These are phyloP conservation scores for Ophiostoma ulmi DNA, from an alignment of 2,329 filamentous ascomycete species.

Conservation along the genomic window DNA sequence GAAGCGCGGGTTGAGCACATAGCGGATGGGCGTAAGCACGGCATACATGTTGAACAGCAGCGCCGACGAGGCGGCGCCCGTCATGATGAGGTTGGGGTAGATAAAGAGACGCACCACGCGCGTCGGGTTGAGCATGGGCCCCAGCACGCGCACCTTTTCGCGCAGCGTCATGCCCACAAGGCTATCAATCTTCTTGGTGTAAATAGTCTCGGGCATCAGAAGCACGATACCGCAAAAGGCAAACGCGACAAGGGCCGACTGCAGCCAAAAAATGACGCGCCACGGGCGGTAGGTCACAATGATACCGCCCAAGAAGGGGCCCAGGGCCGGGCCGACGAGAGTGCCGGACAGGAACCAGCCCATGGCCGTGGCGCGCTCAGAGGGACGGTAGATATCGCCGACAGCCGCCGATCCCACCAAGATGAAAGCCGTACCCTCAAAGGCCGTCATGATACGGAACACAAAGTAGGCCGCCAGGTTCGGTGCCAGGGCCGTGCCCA, in stretches of 20 bases:
- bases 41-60: conserved; percentile 70
- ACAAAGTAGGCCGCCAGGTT: conserved; percentile 61
- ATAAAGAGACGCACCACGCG: conserved; percentile 53
- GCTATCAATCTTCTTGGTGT: conserved; percentile 51
- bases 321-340: conserved; percentile 58
- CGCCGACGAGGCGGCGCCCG: conserved; percentile 52
- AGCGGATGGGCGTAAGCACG: conserved; percentile 62
- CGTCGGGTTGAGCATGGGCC: conserved; percentile 55
- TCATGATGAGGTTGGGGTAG: conserved; percentile 60
- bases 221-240: conserved; percentile 53
- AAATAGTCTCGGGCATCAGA: conserved; percentile 64
- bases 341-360: conserved; percentile 62
- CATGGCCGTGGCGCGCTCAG: conserved; percentile 59
- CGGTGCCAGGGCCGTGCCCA: conserved; percentile 62
- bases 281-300: conserved; percentile 63
- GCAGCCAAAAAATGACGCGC: conserved; percentile 67
- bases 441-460: conserved; percentile 63
- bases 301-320: conserved; percentile 58
- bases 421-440: conserved; percentile 63
- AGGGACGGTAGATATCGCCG: conserved; percentile 38
- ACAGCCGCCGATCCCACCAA: conserved; percentile 62
- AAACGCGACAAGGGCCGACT: conserved; percentile 55
- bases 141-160: conserved; percentile 47
- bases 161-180: conserved; percentile 44
- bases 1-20: conserved; percentile 67